A percentile compares a stretch with the other conserved stretches of the same genome.
phyloP scores from a whole-genome alignment of 2,329 filamentous ascomycete genomes.

The Aspergillus fumigatus region DNA sequence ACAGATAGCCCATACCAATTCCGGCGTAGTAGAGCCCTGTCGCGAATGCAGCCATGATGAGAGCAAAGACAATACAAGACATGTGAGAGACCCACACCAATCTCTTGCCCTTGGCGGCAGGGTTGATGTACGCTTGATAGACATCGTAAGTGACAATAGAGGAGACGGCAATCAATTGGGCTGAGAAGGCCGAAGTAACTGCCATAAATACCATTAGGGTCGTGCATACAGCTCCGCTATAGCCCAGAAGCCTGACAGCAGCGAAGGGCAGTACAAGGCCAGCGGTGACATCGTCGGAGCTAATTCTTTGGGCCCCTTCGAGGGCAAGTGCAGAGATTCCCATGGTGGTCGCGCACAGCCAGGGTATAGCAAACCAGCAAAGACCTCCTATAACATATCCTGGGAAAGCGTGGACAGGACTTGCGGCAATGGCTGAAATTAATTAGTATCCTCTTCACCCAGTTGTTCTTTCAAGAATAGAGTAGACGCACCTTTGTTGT shows the following conservation, averaged over 20 bases:
- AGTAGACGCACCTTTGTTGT: conserved; percentile 60
- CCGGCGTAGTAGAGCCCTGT: conserved; percentile 70
- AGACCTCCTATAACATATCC: conserved; percentile 85
- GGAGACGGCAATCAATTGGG: conserved; percentile 80
- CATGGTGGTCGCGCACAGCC: conserved; percentile 84
- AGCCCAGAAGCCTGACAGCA: conserved; percentile 75
- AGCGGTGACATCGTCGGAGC: conserved; percentile 68
- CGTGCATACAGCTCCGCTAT: conserved; percentile 72
- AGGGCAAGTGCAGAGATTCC: conserved; percentile 76
- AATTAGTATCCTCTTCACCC: background rate
- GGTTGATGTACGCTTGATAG: conserved; percentile 83
- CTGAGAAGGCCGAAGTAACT: conserved; percentile 77
- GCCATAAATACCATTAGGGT: conserved; percentile 85
- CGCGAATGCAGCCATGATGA: conserved; percentile 73
- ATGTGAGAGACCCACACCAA: conserved; percentile 77
- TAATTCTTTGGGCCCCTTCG: conserved; percentile 71
- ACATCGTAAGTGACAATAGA: conserved; percentile 86
- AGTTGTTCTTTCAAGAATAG: too few relatives aligned
- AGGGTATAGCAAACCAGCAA: conserved; percentile 89
- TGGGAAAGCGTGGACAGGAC: conserved; percentile 77
- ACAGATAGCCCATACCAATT: conserved; percentile 84
- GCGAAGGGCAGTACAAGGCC: conserved; percentile 82
- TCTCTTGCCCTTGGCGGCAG: conserved; percentile 65
- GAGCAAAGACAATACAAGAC: conserved; percentile 67
- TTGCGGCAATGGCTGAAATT: conserved; percentile 70